Evolutionary conservation across 768 basidiomycete species (phyloP), one percentile per base, ranked within the genome.

Genomic region (Podaxis sp.): DNA sequence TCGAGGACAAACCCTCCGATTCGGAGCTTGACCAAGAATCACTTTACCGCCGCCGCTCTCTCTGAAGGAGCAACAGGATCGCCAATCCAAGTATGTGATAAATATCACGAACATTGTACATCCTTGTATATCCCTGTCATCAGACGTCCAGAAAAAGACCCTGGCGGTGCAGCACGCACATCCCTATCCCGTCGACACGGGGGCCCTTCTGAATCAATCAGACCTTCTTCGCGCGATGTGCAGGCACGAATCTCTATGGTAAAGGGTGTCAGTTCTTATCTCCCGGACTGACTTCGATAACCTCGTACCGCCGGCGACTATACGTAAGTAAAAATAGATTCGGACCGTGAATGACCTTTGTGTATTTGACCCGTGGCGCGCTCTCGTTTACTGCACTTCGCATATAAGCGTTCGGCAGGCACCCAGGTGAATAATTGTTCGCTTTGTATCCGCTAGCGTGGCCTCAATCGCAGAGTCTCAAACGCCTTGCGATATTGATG

Each of bases 81-180:
- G 43, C 43, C 17, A 46, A 46, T 17, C 17, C 1, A n/a, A 3
- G 4, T 17, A 17, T 46, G 19, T 19, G 43, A 46, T 7, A 46
- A 46, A 17, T 19, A 46, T 46, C 43, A 17, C 17, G 13, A 46
- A 5, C 43, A 15, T n/a, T 46, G 17, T 19, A 7, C 43, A 46
- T 46, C 43, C 29, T 29, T 50, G 17, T 19, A 7, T 19, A 46
- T 46, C 5, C 29, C 57, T 58, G 25, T 27, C 25, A 58, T 58
- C 57, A 58, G 57, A 58, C 38, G n/a, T 49, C 46, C 29, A 47
- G 57, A 58, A 33, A 58, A 27, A 29, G 15, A 49, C 43, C 57
- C 57, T 58, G 43, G 27, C 15, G 13, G 38, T 46, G 27, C 46
- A 33, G 29, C 29, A 5, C 13, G 2, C 43, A 46, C 54, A 38